Percentiles rank a stretch among this genome's conserved stretches.
Evolutionary conservation across 1,284 basidiomycete genomes (phyloP).

Genomic region (Tilletia indica): DNA sequence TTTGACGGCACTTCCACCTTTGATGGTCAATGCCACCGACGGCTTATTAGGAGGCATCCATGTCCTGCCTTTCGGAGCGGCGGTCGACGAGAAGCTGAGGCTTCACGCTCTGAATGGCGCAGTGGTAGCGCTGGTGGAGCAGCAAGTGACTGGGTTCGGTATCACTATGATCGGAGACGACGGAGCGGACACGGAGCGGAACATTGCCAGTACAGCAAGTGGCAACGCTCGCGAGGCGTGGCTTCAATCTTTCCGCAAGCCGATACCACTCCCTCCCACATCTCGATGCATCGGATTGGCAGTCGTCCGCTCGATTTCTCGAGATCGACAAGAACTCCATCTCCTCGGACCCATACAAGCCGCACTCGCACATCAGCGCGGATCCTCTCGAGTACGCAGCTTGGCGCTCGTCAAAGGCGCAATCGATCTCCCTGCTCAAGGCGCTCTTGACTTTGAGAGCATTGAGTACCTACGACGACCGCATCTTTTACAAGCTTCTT

Average conservation of each 20-base stretch:
- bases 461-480: conserved; percentile 19
- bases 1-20: conserved; percentile 60
- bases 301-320: conserved; percentile 47
- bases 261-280: neutral
- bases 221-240: neutral
- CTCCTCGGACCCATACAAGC: conserved; percentile 47
- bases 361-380: conserved; percentile 64
- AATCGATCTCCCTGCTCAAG: conserved; percentile 81
- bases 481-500: neutral
- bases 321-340: conserved; percentile 29
- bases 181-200: neutral
- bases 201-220: neutral
- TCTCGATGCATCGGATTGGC: conserved; percentile 35
- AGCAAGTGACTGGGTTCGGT: conserved; percentile 30
- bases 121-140: conserved; percentile 64
- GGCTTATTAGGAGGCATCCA: conserved; percentile 64
- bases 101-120: conserved; percentile 73
- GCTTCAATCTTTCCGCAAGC: neutral
- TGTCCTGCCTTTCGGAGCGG: conserved; percentile 35
- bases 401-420: conserved; percentile 72
- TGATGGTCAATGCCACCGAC: conserved; percentile 62
- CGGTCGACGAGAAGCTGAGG: conserved; percentile 30
- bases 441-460: conserved; percentile 70
- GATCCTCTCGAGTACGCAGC: neutral
- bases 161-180: neutral